Conservation (phyloP, 2,329 filamentous ascomycete genomes). For the Aspergillus alliaceus region DNA sequence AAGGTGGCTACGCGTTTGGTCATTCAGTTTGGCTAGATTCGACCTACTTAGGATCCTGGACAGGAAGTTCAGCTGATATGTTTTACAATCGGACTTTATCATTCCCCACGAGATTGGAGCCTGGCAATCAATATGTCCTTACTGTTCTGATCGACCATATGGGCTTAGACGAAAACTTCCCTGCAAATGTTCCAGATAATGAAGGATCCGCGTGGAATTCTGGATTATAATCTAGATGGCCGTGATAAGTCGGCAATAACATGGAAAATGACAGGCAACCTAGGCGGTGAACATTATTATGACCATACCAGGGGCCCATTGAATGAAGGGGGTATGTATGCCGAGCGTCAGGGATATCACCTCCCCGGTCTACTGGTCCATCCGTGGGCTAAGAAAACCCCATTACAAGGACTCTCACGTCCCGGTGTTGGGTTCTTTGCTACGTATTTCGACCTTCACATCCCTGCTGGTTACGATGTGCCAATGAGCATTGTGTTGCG, state of each 20-base stretch:
- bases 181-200: constrained; percentile 59
- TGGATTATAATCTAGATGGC: constrained; percentile 46
- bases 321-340: constrained; percentile 59
- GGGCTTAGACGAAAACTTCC: constrained; percentile 67
- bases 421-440: constrained; percentile 56
- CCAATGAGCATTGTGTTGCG: constrained; percentile 54
- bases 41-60: constrained; percentile 64
- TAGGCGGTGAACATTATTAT: constrained; percentile 56
- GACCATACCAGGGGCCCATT: constrained; percentile 55
- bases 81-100: constrained; percentile 60
- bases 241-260: constrained; percentile 33
- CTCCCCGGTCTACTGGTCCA: constrained; percentile 47
- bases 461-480: constrained; percentile 56
- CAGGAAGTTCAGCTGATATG: constrained; percentile 54
- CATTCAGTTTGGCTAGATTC: constrained; percentile 67
- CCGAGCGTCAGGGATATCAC: constrained; percentile 57
- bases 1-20: constrained; percentile 68
- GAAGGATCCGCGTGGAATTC: constrained; percentile 58
- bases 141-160: constrained; percentile 73
- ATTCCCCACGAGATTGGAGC: too few relatives aligned
- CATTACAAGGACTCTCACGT: constrained; percentile 41
- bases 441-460: constrained; percentile 51
- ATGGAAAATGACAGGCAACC: constrained; percentile 61
- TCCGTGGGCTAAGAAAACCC: constrained; percentile 35
- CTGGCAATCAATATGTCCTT: constrained; percentile 59